phyloP scores from a whole-genome alignment of 768 basidiomycete genomes.

The Baorangia bicolor region DNA sequence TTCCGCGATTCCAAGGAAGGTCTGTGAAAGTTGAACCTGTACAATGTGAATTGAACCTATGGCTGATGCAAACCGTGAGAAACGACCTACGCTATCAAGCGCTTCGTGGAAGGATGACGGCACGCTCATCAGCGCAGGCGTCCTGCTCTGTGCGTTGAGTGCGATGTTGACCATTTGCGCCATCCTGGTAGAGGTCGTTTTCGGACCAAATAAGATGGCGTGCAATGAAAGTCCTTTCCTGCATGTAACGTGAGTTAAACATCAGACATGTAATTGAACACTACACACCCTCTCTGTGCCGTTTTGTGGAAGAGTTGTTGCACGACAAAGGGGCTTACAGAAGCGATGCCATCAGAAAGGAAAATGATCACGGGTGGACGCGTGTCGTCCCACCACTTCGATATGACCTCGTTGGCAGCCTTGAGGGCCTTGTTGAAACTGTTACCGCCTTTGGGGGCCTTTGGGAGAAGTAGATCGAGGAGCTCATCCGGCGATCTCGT shows the following conservation, averaged over 20 bases:
- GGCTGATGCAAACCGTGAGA: neutral
- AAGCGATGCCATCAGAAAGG: conserved; percentile 54
- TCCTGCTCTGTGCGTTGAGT: conserved; percentile 40
- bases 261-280: neutral
- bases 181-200: conserved; percentile 27
- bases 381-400: conserved; percentile 43
- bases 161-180: conserved; percentile 50
- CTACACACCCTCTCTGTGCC: conserved; percentile 41
- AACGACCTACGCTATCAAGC: conserved; percentile 43
- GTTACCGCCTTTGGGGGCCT: conserved; percentile 41
- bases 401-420: conserved; percentile 37
- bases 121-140: conserved; percentile 23
- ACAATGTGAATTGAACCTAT: neutral
- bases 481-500: conserved; percentile 43
- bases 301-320: conserved; percentile 38
- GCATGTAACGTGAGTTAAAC: neutral
- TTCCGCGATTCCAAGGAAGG: conserved; percentile 57
- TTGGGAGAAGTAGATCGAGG: conserved; percentile 37
- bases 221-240: conserved; percentile 60
- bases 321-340: conserved; percentile 32
- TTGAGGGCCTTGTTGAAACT: conserved; percentile 42
- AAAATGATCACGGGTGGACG: conserved; percentile 53
- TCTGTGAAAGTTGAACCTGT: conserved; percentile 50
- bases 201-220: conserved; percentile 51
- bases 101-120: conserved; percentile 51